Conservation (phyloP, 805 yeast genomes). For the Zygosaccharomyces bisporus region DNA sequence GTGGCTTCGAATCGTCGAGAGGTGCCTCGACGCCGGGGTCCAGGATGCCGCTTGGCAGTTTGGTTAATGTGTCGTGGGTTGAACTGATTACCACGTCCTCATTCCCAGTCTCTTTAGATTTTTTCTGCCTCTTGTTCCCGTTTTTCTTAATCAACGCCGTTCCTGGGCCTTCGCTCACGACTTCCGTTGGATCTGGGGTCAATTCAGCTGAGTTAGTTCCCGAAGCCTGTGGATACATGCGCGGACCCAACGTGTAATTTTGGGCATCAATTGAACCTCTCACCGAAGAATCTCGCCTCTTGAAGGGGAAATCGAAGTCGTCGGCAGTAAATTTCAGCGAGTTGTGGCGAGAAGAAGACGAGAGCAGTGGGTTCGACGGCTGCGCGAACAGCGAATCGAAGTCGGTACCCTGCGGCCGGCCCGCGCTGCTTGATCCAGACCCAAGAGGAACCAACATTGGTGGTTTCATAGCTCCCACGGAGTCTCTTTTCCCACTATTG, state of each 20-base stretch:
- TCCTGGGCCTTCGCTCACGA: conserved; percentile 9
- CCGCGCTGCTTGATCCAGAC: conserved; percentile 7
- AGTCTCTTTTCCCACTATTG: conserved; percentile 12
- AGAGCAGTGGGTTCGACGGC: conserved; percentile 9
- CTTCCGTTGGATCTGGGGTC: conserved; percentile 10
- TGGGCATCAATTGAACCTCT: conserved; percentile 24
- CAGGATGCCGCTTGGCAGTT: conserved; percentile 26
- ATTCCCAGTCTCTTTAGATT: conserved; percentile 5
- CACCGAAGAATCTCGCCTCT: conserved; percentile 33
- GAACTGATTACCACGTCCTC: conserved; percentile 19
- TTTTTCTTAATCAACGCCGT: conserved; percentile 7
- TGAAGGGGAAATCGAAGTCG: conserved; percentile 34
- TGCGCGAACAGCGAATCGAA: conserved; percentile 18
- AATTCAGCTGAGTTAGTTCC: conserved; percentile 6
- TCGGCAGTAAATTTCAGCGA: conserved; percentile 32
- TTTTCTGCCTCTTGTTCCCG: conserved; percentile 9
- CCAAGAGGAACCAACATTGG: conserved; percentile 23
- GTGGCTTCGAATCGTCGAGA: conserved; percentile 61
- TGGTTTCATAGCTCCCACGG: conserved; percentile 22
- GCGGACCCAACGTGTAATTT: conserved; percentile 19
- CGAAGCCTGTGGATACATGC: conserved; percentile 9
- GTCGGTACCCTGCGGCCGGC: conserved; percentile 6
- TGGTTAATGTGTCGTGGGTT: conserved; percentile 19
- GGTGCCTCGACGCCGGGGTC: conserved; percentile 46
- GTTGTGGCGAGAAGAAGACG: conserved; percentile 26